Percentiles rank a stretch among this genome's conserved stretches.
Evolutionary conservation across 495 filamentous ascomycete genomes (phyloP).

Genomic region (Penicillium paradoxum): DNA sequence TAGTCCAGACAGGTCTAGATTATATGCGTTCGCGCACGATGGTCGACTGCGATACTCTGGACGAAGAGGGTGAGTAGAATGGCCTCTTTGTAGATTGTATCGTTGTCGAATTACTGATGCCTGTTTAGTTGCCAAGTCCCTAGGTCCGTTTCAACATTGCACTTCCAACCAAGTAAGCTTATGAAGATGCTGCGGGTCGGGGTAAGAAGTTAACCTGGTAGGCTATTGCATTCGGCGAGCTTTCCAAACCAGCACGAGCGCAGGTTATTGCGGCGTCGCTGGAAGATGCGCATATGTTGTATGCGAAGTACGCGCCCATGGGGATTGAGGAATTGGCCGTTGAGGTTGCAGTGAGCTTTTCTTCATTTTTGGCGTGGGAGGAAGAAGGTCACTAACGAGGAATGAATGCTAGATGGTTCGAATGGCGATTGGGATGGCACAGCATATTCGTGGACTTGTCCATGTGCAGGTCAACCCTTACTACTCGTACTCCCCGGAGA

Average conservation of each 20-base stretch:
- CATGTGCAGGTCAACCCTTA: conserved; percentile 62
- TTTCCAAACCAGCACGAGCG: conserved; percentile 46
- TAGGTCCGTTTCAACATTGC: conserved; percentile 59
- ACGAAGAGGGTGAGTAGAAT: conserved; percentile 41
- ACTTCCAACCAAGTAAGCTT: conserved; percentile 59
- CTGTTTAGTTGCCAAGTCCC: conserved; percentile 45
- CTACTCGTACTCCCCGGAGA: conserved; percentile 47
- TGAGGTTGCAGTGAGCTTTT: conserved; percentile 44
- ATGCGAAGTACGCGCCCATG: conserved; percentile 34
- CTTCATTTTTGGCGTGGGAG: background rate
- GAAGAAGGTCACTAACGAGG: background rate
- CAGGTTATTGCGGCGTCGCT: conserved; percentile 44
- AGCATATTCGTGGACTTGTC: conserved; percentile 48
- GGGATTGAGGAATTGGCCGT: conserved; percentile 48
- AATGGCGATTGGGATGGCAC: conserved; percentile 48
- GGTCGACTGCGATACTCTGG: conserved; percentile 59
- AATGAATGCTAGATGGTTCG: conserved; percentile 41
- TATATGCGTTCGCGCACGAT: conserved; percentile 43
- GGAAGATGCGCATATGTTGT: conserved; percentile 30
- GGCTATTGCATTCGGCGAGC: conserved; percentile 58
- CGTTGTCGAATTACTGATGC: background rate
- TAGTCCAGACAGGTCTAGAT: conserved; percentile 26
- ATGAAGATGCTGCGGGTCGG: background rate
- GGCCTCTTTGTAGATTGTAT: background rate
- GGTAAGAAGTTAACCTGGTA: background rate